Evolutionary conservation across 176 grass and related monocot genomes (phyloP).

Genomic region (Chloris gayana): DNA sequence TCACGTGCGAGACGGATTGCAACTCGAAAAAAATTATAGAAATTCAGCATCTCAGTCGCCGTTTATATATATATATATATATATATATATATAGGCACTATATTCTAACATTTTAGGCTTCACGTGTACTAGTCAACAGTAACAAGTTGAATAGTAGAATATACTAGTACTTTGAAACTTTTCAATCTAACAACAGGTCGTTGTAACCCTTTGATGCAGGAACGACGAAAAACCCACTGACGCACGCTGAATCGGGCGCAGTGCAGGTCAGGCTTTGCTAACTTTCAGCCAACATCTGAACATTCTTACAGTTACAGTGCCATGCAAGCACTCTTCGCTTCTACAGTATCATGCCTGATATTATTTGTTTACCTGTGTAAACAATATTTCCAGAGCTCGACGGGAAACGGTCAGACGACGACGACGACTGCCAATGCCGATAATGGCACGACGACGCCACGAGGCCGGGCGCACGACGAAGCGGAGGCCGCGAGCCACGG

Average conservation of each 20-base stretch:
- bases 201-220: conserved; percentile 41
- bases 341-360: background rate
- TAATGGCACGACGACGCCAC: background rate
- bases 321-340: background rate
- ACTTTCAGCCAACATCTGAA: background rate
- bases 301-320: conserved; percentile 10
- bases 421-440: background rate
- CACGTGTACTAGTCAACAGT: background rate
- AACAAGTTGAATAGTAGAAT: background rate
- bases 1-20: background rate
- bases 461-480: background rate
- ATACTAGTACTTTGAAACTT: background rate
- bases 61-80: background rate
- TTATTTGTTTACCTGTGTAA: background rate
- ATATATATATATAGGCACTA: background rate
- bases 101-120: conserved; percentile 3
- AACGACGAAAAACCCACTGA: conserved; percentile 30
- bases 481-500: too few species aligned
- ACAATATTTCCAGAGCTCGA: conserved; percentile 21
- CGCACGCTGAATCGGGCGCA: conserved; percentile 20
- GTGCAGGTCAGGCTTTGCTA: background rate
- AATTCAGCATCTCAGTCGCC: conserved; percentile 15
- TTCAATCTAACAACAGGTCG: conserved; percentile 31
- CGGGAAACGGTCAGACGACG: background rate
- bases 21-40: background rate